A percentile compares a stretch with the other conserved stretches of the same genome.
Evolutionary conservation across 2,329 filamentous ascomycete genomes (phyloP).

Genomic region (Tolypocladium album): DNA sequence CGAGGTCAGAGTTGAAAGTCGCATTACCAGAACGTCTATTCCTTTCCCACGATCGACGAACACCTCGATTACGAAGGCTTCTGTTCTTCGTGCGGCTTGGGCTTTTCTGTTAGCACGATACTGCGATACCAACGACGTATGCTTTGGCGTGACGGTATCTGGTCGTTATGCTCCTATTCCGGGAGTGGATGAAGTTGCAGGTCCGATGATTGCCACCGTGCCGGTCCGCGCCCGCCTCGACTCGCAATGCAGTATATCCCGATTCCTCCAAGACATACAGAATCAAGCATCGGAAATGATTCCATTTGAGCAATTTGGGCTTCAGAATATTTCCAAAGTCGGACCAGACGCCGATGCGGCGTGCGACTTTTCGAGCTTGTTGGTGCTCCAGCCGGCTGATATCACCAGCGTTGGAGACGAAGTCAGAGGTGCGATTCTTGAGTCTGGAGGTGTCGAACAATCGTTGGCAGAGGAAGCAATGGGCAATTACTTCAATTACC

Average conservation of each 20-base stretch:
- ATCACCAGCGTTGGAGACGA: neutral
- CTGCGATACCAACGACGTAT: conserved; percentile 8
- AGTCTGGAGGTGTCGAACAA: neutral
- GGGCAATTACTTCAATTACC: conserved; percentile 6
- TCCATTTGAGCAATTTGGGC: neutral
- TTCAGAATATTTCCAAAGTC: neutral
- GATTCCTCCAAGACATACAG: conserved; percentile 8
- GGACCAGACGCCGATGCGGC: neutral
- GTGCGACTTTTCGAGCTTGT: neutral
- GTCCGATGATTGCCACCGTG: conserved; percentile 10
- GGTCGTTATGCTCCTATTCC: conserved; percentile 12
- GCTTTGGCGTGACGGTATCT: conserved; percentile 13
- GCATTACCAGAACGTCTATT: neutral
- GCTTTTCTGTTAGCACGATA: conserved; percentile 9
- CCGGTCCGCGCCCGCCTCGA: conserved; percentile 6
- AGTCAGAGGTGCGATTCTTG: neutral
- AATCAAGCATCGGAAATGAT: conserved; percentile 7
- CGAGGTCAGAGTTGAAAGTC: neutral
- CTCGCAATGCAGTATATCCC: conserved; percentile 2
- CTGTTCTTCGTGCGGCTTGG: conserved; percentile 14
- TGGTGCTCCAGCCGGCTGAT: neutral
- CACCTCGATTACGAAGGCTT: conserved; percentile 4
- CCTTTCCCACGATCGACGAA: neutral
- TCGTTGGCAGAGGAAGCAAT: conserved; percentile 5
- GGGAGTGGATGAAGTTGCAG: conserved; percentile 10